Conservation (phyloP, 495 filamentous ascomycete species). For the Margaritispora aquatica region DNA sequence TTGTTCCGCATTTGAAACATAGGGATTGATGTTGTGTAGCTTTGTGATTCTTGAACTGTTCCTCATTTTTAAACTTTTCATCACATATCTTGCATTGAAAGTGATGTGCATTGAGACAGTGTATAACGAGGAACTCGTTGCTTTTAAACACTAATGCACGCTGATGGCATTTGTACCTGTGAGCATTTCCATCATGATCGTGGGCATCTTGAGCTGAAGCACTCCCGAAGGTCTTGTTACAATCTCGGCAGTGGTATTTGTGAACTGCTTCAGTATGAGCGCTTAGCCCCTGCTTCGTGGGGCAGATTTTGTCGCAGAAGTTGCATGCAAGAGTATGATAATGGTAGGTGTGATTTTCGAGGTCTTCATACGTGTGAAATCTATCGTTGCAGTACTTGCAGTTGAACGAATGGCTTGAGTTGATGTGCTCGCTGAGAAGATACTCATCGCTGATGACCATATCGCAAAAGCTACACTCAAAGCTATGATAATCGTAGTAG, state of each 20-base stretch:
- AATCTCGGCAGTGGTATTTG: background rate
- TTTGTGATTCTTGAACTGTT: background rate
- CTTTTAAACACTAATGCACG: background rate
- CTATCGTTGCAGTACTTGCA: too few relatives aligned
- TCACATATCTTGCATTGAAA: background rate
- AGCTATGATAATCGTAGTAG: background rate
- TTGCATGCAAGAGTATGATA: too few relatives aligned
- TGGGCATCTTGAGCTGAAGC: background rate
- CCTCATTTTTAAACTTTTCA: background rate
- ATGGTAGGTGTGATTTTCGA: too few relatives aligned
- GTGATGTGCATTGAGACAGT: background rate
- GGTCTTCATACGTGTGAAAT: too few relatives aligned
- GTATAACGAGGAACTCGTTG: background rate
- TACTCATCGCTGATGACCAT: background rate
- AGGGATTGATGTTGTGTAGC: too few relatives aligned
- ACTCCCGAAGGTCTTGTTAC: background rate
- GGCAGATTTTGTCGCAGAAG: too few relatives aligned
- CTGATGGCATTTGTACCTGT: background rate
- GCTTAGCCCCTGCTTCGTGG: too few relatives aligned
- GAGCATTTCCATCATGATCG: background rate
- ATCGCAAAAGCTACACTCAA: background rate
- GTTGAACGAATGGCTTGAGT: too few relatives aligned
- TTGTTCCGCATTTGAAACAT: too few relatives aligned
- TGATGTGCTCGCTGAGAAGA: background rate
- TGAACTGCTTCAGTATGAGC: too few relatives aligned